These are phyloP conservation scores for Rhinocladiella similis DNA, from an alignment of 2,329 filamentous ascomycete species.

Conservation along the genomic window DNA sequence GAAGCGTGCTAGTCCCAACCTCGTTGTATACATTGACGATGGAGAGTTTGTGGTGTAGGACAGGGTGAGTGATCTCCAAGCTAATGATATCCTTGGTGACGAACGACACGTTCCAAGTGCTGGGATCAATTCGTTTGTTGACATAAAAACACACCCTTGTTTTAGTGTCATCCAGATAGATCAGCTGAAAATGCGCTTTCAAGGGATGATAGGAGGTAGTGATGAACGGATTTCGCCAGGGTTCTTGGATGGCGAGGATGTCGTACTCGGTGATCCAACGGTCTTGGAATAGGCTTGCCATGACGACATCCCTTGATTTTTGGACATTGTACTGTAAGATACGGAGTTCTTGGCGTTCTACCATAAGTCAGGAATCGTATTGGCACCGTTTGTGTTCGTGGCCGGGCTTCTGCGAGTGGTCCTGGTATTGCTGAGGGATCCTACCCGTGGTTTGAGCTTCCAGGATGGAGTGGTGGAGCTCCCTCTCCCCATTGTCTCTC, in stretches of 20 bases:
- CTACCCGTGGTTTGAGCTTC: no score
- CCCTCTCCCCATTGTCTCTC: no score
- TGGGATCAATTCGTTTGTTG: constrained; percentile 26
- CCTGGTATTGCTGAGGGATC: no score
- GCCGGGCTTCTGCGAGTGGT: no score
- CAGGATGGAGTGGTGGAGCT: no score
- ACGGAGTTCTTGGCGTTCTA: constrained; percentile 14
- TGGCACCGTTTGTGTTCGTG: no score
- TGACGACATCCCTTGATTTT: constrained; percentile 29
- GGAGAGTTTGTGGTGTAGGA: not conserved
- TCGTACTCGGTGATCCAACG: no score
- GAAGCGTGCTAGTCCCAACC: not conserved
- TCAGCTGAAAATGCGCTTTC: no score
- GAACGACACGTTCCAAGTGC: constrained; percentile 19
- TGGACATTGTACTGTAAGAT: constrained; percentile 32
- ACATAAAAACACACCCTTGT: constrained; percentile 24
- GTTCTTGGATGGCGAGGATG: no score
- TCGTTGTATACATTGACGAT: constrained; percentile 12
- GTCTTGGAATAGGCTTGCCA: constrained; percentile 26
- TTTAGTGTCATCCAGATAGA: no score
- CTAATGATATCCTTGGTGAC: constrained; percentile 23
- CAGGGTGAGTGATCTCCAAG: not conserved
- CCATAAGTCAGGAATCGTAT: not conserved
- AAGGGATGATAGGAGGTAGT: no score
- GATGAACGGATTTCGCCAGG: no score